phyloP scores from a whole-genome alignment of 2,329 filamentous ascomycete genomes.

The Bipolaris sorokiniana region DNA sequence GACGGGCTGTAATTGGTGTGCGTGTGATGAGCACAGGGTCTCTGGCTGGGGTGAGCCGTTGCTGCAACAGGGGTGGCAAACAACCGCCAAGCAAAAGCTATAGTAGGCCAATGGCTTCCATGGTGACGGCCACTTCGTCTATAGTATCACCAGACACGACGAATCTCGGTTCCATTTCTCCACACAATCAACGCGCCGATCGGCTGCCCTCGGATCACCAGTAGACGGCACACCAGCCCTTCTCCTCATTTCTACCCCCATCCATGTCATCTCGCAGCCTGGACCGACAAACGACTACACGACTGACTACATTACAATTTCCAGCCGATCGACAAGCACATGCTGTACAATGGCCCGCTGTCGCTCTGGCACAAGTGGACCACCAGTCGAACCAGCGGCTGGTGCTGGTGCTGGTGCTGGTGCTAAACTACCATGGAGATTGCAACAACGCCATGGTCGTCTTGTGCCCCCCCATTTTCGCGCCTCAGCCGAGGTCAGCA shows the following conservation, averaged over 20 bases:
- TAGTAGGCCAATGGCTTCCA: background rate
- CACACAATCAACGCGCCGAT: background rate
- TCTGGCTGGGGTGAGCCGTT: conserved; percentile 1
- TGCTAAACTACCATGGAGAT: background rate
- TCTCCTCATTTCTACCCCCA: background rate
- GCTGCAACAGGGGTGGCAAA: background rate
- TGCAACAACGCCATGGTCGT: background rate
- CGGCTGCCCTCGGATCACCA: background rate
- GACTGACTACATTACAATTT: background rate
- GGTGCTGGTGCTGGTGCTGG: background rate
- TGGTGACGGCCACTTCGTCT: background rate
- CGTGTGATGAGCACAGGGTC: conserved; percentile 1
- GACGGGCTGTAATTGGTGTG: conserved; percentile 1
- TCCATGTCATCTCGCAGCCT: background rate
- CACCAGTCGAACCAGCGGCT: background rate
- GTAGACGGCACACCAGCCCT: background rate
- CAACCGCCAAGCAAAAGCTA: background rate
- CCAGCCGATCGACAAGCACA: background rate
- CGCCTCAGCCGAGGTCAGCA: background rate
- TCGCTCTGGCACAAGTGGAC: background rate
- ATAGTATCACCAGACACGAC: background rate
- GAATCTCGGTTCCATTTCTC: background rate
- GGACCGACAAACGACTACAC: background rate
- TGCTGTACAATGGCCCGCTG: background rate
- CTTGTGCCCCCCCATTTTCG: background rate